These are phyloP conservation scores for Shiraia sp. DNA, from an alignment of 2,329 filamentous ascomycete genomes.

Conservation along the genomic window DNA sequence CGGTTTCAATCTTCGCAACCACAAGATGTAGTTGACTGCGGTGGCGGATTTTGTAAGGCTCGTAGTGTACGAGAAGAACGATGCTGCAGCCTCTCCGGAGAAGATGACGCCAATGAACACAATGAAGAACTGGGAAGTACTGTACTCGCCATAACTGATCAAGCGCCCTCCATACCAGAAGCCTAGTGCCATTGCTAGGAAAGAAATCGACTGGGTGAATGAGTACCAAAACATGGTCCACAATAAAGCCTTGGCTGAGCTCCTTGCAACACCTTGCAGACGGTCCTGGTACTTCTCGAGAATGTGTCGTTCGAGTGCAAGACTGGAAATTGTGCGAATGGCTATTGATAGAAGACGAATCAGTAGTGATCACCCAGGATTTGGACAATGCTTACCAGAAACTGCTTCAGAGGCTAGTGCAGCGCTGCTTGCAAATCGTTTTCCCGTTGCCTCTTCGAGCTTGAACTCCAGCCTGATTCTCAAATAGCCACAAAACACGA, in stretches of 20 bases:
- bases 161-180: slow-evolving; percentile 46
- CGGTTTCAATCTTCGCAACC: slow-evolving; percentile 46
- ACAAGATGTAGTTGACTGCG: slow-evolving; percentile 64
- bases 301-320: slow-evolving; percentile 86
- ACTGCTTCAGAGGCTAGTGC: slow-evolving; percentile 92
- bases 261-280: slow-evolving; percentile 58
- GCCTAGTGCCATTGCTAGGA: slow-evolving; percentile 38
- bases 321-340: slow-evolving; percentile 88
- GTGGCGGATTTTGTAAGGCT: slow-evolving; percentile 97
- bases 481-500: slow-evolving; percentile 69
- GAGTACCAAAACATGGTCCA: slow-evolving; percentile 82
- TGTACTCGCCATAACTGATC: slow-evolving; percentile 54
- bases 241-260: slow-evolving; percentile 67
- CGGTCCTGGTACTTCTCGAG: slow-evolving; percentile 66
- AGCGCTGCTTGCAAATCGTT: slow-evolving; percentile 61
- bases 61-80: slow-evolving; percentile 89
- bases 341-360: slow-evolving; percentile 47
- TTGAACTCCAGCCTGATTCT: slow-evolving; percentile 89
- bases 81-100: slow-evolving; percentile 69
- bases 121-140: slow-evolving; percentile 87
- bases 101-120: slow-evolving; percentile 66
- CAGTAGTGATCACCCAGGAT: no score
- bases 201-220: slow-evolving; percentile 76
- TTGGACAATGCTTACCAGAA: slow-evolving; percentile 47
- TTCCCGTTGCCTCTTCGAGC: slow-evolving; percentile 69